A percentile compares a stretch with the other conserved stretches of the same genome.
Conservation (phyloP, 257 asterid species). For the Solanum boliviense region DNA sequence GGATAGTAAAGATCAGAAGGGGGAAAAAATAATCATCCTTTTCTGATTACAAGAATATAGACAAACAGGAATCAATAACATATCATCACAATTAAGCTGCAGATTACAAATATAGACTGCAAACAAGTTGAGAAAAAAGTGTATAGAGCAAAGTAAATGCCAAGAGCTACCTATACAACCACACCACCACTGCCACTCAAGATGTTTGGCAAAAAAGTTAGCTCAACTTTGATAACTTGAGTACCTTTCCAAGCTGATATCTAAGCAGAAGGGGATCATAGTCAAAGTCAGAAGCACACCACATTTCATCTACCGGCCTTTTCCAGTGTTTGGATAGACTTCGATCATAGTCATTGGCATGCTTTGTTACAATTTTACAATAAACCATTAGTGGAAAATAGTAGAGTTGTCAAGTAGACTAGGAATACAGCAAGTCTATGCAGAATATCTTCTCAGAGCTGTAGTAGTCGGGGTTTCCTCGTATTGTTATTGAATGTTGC, state of each 20-base stretch:
- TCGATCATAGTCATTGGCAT: constrained; percentile 28
- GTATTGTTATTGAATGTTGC: constrained; percentile 58
- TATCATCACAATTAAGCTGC: constrained; percentile 71
- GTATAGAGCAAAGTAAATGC: constrained; percentile 27
- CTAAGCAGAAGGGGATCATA: constrained; percentile 29
- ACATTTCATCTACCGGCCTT: background rate
- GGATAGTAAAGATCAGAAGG: background rate
- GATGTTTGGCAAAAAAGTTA: constrained; percentile 37
- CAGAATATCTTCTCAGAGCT: constrained; percentile 22
- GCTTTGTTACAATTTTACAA: constrained; percentile 67
- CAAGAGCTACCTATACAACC: constrained; percentile 77
- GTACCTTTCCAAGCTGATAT: constrained; percentile 25
- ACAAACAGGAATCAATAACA: constrained; percentile 52
- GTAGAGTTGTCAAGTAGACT: constrained; percentile 12
- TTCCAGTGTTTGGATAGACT: constrained; percentile 3
- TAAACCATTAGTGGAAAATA: constrained; percentile 23
- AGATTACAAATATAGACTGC: constrained; percentile 71
- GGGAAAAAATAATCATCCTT: background rate
- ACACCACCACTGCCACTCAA: constrained; percentile 43
- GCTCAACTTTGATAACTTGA: constrained; percentile 50
- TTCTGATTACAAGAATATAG: constrained; percentile 49
- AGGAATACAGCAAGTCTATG: constrained; percentile 17
- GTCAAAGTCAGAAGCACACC: constrained; percentile 6
- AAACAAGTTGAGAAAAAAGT: constrained; percentile 22
- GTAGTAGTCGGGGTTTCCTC: constrained; percentile 5